phyloP scores from a whole-genome alignment of 176 grass and related monocot species.

The Zizania latifolia region DNA sequence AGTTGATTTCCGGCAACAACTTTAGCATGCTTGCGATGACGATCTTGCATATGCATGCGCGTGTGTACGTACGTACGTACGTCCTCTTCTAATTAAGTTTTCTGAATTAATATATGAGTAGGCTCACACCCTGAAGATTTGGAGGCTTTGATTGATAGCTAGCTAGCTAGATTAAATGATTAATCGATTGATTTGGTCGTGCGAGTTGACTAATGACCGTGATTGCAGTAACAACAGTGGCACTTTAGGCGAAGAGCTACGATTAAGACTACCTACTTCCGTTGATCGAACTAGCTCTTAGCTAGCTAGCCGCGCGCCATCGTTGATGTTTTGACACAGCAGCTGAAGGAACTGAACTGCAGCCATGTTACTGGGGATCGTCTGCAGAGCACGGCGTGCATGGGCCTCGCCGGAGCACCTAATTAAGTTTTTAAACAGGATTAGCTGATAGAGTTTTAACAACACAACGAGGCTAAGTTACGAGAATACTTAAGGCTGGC shows the following conservation, averaged over 20 bases:
- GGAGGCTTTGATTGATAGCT: not conserved
- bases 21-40: not conserved
- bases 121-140: constrained; percentile 22
- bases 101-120: not conserved
- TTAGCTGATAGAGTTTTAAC: not conserved
- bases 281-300: not conserved
- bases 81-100: not conserved
- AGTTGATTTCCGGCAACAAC: not conserved
- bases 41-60: not conserved
- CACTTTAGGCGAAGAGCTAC: not conserved
- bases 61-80: too few relatives aligned
- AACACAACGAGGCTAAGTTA: not conserved
- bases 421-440: not conserved
- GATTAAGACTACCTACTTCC: too few relatives aligned
- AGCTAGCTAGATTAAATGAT: not conserved
- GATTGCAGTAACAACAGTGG: not conserved
- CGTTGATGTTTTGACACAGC: not conserved
- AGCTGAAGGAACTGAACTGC: not conserved
- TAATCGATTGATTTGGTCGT: not conserved
- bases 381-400: not conserved
- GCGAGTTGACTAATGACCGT: not conserved
- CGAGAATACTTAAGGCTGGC: not conserved
- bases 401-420: not conserved
- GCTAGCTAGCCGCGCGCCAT: not conserved
- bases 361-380: constrained; percentile 9